Base-by-base conservation (phyloP, 2,329 filamentous ascomycete genomes). In the Fusarium verticillioides region DNA sequence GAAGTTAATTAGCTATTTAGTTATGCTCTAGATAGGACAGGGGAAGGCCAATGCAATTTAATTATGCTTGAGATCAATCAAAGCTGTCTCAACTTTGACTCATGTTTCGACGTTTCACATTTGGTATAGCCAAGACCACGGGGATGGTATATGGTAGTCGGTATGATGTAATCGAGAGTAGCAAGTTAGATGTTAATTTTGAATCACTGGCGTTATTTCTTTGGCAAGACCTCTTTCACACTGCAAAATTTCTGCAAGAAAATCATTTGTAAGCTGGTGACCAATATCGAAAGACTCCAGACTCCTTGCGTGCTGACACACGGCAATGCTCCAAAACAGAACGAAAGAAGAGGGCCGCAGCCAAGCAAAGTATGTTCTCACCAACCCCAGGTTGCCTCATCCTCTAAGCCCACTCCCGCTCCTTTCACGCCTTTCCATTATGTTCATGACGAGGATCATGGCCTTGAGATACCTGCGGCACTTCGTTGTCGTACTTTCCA, bases 401-500 rank as follows among this genome's bases (percentile, higher is more conserved):
- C 54, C 50, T n/a, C 60, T n/a, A 52, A 40, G 34, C n/a, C 40
- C 36, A 39, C 36, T 40, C 19, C 32, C 32, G n/a, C 16, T 53
- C 36, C 28, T 11, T 26, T 26, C 56, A 69, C 36, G 52, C 13
- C 37, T 42, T 63, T 47, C 57, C 57, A 13, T 50, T 53, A 32
- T 62, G 63, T 18, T 53, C 63, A 44, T 71, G 47, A 21, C 54
- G 26, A 28, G 47, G 49, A 19, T 40, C 46, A 40, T 52, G 56
- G n/a, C 9, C 21, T 44, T 71, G 61, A 36, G 66, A 58, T 11
- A 54, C 53, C 32, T 73, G 69, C 19, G 70, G 39, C 21, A 62
- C 36, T 36, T 73, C 63, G 12, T 60, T 66, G 7, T 82, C 80
- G 42, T 80, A 81, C 65, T 76, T 81, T 13, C 46, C 68, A 28